Evolutionary conservation across 192 early-diverging fungal genomes (phyloP).

Genomic region (Dimargaris verticillata): DNA sequence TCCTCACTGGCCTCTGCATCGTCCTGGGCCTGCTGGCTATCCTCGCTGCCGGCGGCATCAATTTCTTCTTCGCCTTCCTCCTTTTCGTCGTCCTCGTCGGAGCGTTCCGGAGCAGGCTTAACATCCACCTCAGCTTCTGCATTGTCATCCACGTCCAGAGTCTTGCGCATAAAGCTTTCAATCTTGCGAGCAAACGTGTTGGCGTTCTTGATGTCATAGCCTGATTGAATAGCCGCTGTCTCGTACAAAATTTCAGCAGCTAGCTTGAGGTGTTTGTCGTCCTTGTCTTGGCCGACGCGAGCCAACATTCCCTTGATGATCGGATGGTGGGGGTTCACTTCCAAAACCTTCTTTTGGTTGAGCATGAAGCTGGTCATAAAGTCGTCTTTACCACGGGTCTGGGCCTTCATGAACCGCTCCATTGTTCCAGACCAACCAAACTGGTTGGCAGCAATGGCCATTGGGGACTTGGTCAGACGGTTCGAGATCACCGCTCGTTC

Average conservation of each 20-base stretch:
- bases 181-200: slow-evolving; percentile 19
- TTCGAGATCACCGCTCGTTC: slow-evolving; percentile 53
- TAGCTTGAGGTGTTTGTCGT: slow-evolving; percentile 22
- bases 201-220: slow-evolving; percentile 39
- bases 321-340: slow-evolving; percentile 52
- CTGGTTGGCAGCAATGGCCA: slow-evolving; percentile 47
- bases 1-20: neutral
- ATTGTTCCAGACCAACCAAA: slow-evolving; percentile 49
- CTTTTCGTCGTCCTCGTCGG: slow-evolving; percentile 1
- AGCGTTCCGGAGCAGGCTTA: slow-evolving; percentile 12
- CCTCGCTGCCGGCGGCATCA: neutral
- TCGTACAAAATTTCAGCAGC: slow-evolving; percentile 38
- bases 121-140: slow-evolving; percentile 13
- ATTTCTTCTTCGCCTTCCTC: slow-evolving; percentile 2
- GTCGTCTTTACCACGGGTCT: slow-evolving; percentile 31
- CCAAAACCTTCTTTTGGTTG: slow-evolving; percentile 45
- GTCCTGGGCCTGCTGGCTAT: neutral
- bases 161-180: slow-evolving; percentile 12
- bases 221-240: slow-evolving; percentile 41
- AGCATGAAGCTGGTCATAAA: slow-evolving; percentile 29
- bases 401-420: slow-evolving; percentile 40
- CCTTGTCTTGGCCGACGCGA: slow-evolving; percentile 26
- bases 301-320: slow-evolving; percentile 35
- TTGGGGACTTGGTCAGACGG: slow-evolving; percentile 59
- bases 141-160: slow-evolving; percentile 14